Evolutionary conservation across 75 land plant species (phyloP), one percentile per base, ranked within the genome.

Genomic region (Pseudotsuga menziesii): DNA sequence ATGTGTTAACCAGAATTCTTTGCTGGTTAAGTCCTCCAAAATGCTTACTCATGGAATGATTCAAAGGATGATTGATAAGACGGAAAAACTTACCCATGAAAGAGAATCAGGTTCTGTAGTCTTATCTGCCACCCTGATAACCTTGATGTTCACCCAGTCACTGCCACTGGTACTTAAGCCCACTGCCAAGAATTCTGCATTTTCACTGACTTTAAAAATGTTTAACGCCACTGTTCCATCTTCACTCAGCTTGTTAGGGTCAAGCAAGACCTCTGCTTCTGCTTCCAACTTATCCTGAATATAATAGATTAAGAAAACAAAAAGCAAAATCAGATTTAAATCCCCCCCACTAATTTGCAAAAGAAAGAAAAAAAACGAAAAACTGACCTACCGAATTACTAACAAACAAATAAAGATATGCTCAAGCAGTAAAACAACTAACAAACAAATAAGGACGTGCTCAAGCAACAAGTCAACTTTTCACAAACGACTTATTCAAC

Each of bases 61-160:
- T 39, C 23, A 41, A 7, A 15, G 4, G 39, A 39, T 39, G 11
- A 9, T 69, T 13, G 48, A 60, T 57, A 76, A 23, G 32, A 44
- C 16, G 99, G 99, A 77, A 94, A 97, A 84, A 82, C 92, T 78
- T 58, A 94, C 92, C 79, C 92, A 97, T 19, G 88, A 86, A 26
- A 97, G 56, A 19, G 85, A 80, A 83, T 94, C 99, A 36, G 88
- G 76, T 80, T 86, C 86, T 26, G 75, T 75, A 23, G 12, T 74
- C 83, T 86, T 89, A 82, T 92, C 96, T 32, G 94, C 92, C 67
- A 95, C 79, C 63, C 84, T 79, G 88, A 97, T 88, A 17, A 93
- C 93, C 82, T 95, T 95, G 58, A 95, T 86, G 23, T 90, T 93
- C 8, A 93, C 84, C 98, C 99, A 97, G 85, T 97, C 99, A 77